Conservation (phyloP, 1,139 yeast species). For the Suzukiozyma palmioleophila region DNA sequence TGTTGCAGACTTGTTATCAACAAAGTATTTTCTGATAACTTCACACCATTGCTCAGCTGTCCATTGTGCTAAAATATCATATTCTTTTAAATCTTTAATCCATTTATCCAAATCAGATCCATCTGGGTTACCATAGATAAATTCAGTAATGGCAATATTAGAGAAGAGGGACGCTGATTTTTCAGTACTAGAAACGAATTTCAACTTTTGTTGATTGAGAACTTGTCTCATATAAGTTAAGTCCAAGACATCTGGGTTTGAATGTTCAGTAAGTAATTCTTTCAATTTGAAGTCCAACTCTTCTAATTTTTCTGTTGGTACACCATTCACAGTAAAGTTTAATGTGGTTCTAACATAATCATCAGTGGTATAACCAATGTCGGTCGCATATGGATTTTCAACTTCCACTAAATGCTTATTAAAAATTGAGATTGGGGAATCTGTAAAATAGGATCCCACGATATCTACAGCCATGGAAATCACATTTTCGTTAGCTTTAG, state of each 20-base stretch:
- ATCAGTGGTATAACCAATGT: conserved; percentile 64
- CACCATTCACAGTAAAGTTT: conserved; percentile 62
- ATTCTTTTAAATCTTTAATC: conserved; percentile 55
- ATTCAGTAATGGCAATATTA: conserved; percentile 69
- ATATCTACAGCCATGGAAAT: conserved; percentile 66
- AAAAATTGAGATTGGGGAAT: conserved; percentile 65
- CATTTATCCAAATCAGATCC: conserved; percentile 56
- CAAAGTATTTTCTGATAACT: conserved; percentile 48
- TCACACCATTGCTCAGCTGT: conserved; percentile 61
- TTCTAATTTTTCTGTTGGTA: conserved; percentile 62
- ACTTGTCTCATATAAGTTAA: conserved; percentile 61
- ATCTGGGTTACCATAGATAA: conserved; percentile 66
- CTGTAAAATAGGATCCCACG: conserved; percentile 72
- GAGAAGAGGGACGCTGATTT: conserved; percentile 59
- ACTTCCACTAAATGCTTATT: conserved; percentile 72
- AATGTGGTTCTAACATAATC: conserved; percentile 60
- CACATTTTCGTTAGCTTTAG: conserved; percentile 49
- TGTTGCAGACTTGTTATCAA: conserved; percentile 67
- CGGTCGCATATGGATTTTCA: conserved; percentile 78
- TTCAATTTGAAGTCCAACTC: conserved; percentile 51
- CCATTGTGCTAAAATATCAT: conserved; percentile 61
- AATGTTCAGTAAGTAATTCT: conserved; percentile 48
- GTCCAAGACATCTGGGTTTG: conserved; percentile 50
- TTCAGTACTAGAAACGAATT: conserved; percentile 63
- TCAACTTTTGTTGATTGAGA: conserved; percentile 60